A percentile compares a stretch with the other conserved stretches of the same genome.
Evolutionary conservation across 768 basidiomycete genomes (phyloP).

Genomic region (Termitomyces sp.): DNA sequence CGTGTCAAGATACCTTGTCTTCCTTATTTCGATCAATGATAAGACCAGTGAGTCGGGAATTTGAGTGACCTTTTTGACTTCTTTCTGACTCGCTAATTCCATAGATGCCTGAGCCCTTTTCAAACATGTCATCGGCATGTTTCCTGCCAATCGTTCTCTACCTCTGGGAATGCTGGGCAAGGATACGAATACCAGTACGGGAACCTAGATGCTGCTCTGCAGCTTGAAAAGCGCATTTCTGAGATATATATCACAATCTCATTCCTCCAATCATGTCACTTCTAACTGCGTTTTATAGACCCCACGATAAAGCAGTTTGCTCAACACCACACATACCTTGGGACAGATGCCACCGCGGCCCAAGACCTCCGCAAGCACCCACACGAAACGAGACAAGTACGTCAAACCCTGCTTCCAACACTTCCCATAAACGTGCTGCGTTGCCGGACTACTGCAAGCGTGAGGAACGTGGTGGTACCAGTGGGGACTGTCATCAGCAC

Average conservation of each 20-base stretch:
- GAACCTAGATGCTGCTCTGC: constrained; percentile 82
- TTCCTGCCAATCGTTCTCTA: constrained; percentile 71
- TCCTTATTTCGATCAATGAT: constrained; percentile 92
- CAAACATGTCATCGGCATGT: constrained; percentile 78
- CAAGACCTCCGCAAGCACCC: constrained; percentile 68
- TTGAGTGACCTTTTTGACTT: neutral
- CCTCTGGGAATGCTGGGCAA: constrained; percentile 95
- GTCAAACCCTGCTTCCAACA: neutral
- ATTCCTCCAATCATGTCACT: neutral
- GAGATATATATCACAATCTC: constrained; percentile 53
- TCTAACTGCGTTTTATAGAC: constrained; percentile 46
- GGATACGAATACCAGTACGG: constrained; percentile 95
- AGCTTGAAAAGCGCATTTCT: constrained; percentile 83
- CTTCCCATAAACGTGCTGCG: constrained; percentile 8
- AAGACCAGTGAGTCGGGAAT: constrained; percentile 69
- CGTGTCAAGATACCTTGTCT: constrained; percentile 84
- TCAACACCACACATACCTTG: constrained; percentile 76
- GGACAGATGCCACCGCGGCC: constrained; percentile 83
- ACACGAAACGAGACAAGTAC: constrained; percentile 29
- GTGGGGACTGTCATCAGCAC: constrained; percentile 4
- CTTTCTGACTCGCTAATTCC: neutral
- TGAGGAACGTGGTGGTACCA: constrained; percentile 7
- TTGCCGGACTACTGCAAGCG: constrained; percentile 12
- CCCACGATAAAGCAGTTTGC: constrained; percentile 89
- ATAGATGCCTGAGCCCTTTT: constrained; percentile 94